phyloP scores from a whole-genome alignment of 306 rosid species.

The Rosa persica region DNA sequence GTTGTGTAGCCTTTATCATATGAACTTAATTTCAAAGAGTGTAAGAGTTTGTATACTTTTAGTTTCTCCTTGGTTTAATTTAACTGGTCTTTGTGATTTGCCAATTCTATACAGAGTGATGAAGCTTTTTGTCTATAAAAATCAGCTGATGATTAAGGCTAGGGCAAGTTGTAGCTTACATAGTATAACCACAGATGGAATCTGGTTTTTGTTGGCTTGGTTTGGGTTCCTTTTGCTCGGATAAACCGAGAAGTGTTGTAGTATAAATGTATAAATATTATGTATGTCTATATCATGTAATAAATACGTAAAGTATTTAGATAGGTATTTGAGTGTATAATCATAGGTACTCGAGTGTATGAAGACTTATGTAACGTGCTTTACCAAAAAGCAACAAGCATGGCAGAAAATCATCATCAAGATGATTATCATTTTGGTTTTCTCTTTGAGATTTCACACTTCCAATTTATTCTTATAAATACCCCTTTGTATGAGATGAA shows the following conservation, averaged over 20 bases:
- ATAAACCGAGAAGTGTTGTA: not conserved
- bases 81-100: not conserved
- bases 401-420: no score
- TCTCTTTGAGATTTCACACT: no score
- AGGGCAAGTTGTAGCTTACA: not conserved
- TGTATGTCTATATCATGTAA: no score
- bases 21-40: not conserved
- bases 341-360: no score
- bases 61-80: not conserved
- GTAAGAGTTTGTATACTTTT: not conserved
- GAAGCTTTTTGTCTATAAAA: not conserved
- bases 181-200: not conserved
- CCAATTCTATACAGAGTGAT: not conserved
- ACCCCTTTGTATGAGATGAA: no score
- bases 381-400: no score
- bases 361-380: no score
- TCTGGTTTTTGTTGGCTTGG: not conserved
- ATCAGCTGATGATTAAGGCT: not conserved
- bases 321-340: no score
- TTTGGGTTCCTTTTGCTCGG: not conserved
- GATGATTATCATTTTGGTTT: no score
- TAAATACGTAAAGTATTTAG: no score
- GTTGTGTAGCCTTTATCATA: not conserved
- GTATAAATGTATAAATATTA: no score
- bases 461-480: no score